Evolutionary conservation across 2,329 filamentous ascomycete species (phyloP).

Genomic region (Cladosporium sp.): DNA sequence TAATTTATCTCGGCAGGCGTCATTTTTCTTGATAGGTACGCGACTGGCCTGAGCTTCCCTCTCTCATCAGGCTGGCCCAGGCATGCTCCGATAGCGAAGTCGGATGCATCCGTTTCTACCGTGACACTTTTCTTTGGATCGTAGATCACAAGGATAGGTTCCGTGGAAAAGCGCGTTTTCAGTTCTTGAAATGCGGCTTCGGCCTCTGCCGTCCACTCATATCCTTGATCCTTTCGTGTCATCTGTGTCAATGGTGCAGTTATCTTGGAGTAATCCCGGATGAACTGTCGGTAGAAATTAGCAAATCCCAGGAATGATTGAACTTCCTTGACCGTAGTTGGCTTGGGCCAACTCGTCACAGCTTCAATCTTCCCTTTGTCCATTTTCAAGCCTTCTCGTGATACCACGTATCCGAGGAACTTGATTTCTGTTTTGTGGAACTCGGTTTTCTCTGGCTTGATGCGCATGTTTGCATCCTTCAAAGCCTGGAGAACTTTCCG

Average conservation of each 20-base stretch:
- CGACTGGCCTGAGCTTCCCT: slow-evolving; percentile 13
- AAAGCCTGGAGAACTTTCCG: background rate
- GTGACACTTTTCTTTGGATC: background rate
- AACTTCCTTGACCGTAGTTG: background rate
- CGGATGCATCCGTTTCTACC: background rate
- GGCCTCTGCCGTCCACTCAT: background rate
- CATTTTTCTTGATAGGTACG: slow-evolving; percentile 19
- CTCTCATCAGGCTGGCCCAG: slow-evolving; percentile 9
- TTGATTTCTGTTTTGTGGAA: slow-evolving; percentile 28
- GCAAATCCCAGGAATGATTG: background rate
- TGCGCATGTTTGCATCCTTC: background rate
- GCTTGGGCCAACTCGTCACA: background rate
- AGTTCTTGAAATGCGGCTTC: background rate
- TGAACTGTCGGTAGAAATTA: slow-evolving; percentile 1
- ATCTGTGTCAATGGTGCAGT: background rate
- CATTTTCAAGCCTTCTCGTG: slow-evolving; percentile 21
- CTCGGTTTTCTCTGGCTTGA: slow-evolving; percentile 22
- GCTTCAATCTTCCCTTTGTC: slow-evolving; percentile 8
- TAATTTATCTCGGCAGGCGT: slow-evolving; percentile 12
- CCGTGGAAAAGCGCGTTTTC: background rate
- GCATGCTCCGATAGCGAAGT: slow-evolving; percentile 5
- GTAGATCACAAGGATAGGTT: background rate
- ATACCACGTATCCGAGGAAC: slow-evolving; percentile 25
- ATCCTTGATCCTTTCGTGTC: background rate
- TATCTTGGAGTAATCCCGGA: background rate